Percentiles rank a stretch among this genome's conserved stretches.
phyloP scores from a whole-genome alignment of 495 filamentous ascomycete genomes.

The Aspergillus cristatus region DNA sequence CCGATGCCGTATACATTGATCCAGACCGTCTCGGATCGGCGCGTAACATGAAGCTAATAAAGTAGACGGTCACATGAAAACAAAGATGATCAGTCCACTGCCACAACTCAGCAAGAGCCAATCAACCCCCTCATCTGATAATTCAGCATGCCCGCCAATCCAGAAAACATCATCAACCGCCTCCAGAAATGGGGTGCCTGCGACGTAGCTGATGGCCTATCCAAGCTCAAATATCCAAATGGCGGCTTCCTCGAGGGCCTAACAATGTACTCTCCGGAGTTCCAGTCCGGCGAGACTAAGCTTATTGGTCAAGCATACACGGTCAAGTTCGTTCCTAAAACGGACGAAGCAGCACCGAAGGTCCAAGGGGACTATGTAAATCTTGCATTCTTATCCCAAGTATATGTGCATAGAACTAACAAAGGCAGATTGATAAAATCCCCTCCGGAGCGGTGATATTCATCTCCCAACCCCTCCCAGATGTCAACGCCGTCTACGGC shows the following conservation, averaged over 20 bases:
- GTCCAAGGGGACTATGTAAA: conserved; percentile 38
- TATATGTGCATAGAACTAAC: background rate
- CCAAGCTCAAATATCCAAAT: conserved; percentile 38
- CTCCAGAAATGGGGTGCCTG: conserved; percentile 4
- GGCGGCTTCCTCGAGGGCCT: conserved; percentile 48
- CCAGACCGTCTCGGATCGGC: no score
- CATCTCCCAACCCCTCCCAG: conserved; percentile 40
- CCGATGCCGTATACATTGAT: no score
- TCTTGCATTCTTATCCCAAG: background rate
- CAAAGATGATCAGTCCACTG: no score
- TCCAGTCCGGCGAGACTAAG: conserved; percentile 44
- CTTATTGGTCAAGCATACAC: conserved; percentile 48
- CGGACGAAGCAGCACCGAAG: conserved; percentile 32
- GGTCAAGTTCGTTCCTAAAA: conserved; percentile 41
- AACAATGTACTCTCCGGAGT: conserved; percentile 47
- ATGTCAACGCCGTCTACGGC: conserved; percentile 47
- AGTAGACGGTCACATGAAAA: no score
- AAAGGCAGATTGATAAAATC: conserved; percentile 40
- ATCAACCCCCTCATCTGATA: no score
- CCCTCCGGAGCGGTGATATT: conserved; percentile 41
- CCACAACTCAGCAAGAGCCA: no score
- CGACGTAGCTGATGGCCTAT: conserved; percentile 20
- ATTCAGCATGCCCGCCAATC: background rate
- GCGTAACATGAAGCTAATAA: no score
- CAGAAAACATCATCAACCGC: conserved; percentile 1